These are phyloP conservation scores for Aquilaria malaccensis DNA, from an alignment of 345 rosid genomes.

Conservation along the genomic window DNA sequence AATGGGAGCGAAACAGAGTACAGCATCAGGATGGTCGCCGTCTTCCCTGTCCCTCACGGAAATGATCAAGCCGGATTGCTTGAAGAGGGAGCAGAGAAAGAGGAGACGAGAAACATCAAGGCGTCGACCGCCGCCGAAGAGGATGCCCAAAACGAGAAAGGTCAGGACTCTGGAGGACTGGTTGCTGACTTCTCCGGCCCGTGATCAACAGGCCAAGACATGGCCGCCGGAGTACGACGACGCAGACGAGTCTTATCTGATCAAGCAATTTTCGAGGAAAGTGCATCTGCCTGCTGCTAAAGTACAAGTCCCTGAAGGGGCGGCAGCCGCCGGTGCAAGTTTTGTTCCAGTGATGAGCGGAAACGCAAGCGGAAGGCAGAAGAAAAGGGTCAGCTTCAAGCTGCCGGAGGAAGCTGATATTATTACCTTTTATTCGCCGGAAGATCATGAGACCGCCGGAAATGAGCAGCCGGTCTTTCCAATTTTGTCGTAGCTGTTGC, in stretches of 20 bases:
- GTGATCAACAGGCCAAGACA: not conserved
- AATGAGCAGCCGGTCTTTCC: not conserved
- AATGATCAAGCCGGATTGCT: conserved; percentile 19
- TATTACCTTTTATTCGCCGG: conserved; percentile 25
- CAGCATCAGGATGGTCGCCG: conserved; percentile 2
- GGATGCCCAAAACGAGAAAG: not conserved
- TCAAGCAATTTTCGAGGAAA: conserved; percentile 15
- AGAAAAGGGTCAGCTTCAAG: conserved; percentile 39
- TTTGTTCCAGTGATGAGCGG: conserved; percentile 10
- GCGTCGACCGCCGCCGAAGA: conserved; percentile 7
- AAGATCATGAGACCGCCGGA: not conserved
- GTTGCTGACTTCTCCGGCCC: conserved; percentile 27
- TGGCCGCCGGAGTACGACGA: not conserved
- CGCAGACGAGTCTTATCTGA: conserved; percentile 22
- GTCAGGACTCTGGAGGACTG: conserved; percentile 30
- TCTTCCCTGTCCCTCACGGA: conserved; percentile 5
- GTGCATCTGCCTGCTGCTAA: conserved; percentile 16
- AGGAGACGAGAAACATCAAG: conserved; percentile 1
- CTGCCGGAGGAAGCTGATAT: conserved; percentile 31
- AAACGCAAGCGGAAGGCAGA: conserved; percentile 16
- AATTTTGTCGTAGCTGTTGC: not conserved
- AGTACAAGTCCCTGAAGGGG: not conserved
- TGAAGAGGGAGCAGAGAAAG: conserved; percentile 11
- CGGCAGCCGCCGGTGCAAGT: not conserved
- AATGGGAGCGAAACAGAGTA: conserved; percentile 23